Conservation (phyloP, 352 stramenopile species). For the Phytophthora litchii region DNA sequence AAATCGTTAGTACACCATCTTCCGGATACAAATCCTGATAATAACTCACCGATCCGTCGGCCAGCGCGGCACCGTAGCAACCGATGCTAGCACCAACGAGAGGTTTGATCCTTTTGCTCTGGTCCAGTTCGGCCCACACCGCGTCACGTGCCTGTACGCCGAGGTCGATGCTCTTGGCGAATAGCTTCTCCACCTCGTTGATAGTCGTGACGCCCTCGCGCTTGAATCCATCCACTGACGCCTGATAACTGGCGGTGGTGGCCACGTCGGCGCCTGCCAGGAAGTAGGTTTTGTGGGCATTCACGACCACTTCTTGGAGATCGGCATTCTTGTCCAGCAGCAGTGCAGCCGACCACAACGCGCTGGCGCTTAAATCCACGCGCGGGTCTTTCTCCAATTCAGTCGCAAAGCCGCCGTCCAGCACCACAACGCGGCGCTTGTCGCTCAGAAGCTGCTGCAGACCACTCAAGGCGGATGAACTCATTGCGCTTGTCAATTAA, state of each 20-base stretch:
- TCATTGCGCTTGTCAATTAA: slow-evolving; percentile 30
- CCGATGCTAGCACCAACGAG: slow-evolving; percentile 86
- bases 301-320: slow-evolving; percentile 63
- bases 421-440: slow-evolving; percentile 49
- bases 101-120: slow-evolving; percentile 56
- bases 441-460: slow-evolving; percentile 41
- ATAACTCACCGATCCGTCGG: slow-evolving; percentile 77
- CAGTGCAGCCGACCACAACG: slow-evolving; percentile 78
- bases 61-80: slow-evolving; percentile 83
- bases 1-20: slow-evolving; percentile 7
- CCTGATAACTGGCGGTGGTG: slow-evolving; percentile 88
- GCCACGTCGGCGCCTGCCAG: slow-evolving; percentile 77
- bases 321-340: slow-evolving; percentile 59
- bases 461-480: slow-evolving; percentile 27
- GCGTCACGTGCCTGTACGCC: slow-evolving; percentile 64
- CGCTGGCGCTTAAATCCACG: slow-evolving; percentile 56
- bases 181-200: slow-evolving; percentile 63
- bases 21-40: slow-evolving; percentile 8
- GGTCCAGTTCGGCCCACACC: slow-evolving; percentile 51
- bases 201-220: slow-evolving; percentile 54
- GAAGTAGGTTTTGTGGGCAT: slow-evolving; percentile 79
- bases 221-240: slow-evolving; percentile 83
- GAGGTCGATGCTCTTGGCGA: slow-evolving; percentile 80
- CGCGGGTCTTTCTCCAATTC: slow-evolving; percentile 78
- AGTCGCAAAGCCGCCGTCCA: slow-evolving; percentile 81